Base-by-base conservation (phyloP, 2,329 filamentous ascomycete genomes). In the Pseudocercospora cruenta region DNA sequence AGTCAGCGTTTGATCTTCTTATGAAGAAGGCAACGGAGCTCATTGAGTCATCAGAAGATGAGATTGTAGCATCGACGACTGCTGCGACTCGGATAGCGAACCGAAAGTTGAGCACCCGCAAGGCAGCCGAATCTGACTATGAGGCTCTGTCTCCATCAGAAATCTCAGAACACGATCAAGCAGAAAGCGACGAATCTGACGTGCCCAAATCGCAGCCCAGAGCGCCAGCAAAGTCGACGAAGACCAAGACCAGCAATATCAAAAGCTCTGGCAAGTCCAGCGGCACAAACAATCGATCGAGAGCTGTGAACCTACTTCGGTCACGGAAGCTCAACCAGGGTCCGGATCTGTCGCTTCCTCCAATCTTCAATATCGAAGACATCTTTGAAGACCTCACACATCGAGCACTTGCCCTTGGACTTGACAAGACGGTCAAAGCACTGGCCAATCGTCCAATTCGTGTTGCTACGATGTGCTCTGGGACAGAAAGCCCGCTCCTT, bases 381-480 rank as follows among this genome's bases (percentile, higher is more conserved):
- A 86, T 86, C 9, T 85, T 89, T 63, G 71, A 71, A 1, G 79
- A 85, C 31, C 80, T 88, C 45, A 78, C 82, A 0, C 62, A 68
- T 0, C 81, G 78, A 53, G 81, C 78, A 70, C 55, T 76, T 22
- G 2, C 22, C 1, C 55, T 57, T 47, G 60, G 60, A 2, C 12
- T 67, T 3, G 24, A 45, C 4, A 10, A 63, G 36, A 53, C 60
- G 9, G 3, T 67, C 1, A 14, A 60, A 2, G n/a, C 39, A 6
- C 39, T 67, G 2, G 36, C 57, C 33, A 61, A 24, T 21, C 74
- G 80, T 6, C 73, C 80, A 4, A 70, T 90, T 0, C 78, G 83
- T 8, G 80, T 93, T 26, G 90, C 85, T 0, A 94, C 91, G 0
- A 87, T 93, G 81, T 94, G 91, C 74, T 93, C 91, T 1, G 91